Base-by-base conservation (phyloP, 2,329 filamentous ascomycete genomes). In the Talaromyces pinophilus region DNA sequence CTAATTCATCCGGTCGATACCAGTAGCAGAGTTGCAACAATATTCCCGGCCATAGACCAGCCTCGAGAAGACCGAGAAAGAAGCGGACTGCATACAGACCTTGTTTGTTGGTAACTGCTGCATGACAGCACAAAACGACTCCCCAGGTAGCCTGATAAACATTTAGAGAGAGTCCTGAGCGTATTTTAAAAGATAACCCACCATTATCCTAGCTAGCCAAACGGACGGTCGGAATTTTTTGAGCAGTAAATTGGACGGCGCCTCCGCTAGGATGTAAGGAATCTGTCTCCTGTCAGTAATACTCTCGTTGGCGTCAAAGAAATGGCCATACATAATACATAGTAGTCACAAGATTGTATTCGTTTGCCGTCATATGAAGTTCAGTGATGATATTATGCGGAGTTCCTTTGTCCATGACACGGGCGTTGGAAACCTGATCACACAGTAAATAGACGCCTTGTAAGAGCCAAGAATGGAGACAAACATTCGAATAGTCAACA, bases 31-130 rank as follows among this genome's bases (percentile, higher is more conserved):
- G n/a, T 13, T n/a, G 17, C 3, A 44, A 2, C n/a, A 52, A 25
- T 54, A 4, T 4, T 0, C 2, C n/a, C 8, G 5, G 42, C 65
- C 70, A 1, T 63, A 81, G 22, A 30, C 50, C 50, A 8, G 50
- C 50, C 30, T 54, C 50, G 22, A 54, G 76, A 66, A 74, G 70
- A 0, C 80, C 80, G 2, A 82, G 74, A 50, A 82, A 74, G 69
- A 82, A 81, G 1, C 80, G 75, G 28, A 74, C 73, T 0, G 77
- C 73, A 63, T 77, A 81, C 0, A 82, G 67, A 11, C 78, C 76
- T 10, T 76, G 69, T 40, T 75, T 77, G 62, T 78, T 79, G 38
- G 75, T 75, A 1, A 80, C 78, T 0, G 77, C 76, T 4, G 77
- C 79, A 42, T 79, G 75, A 59, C 78, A 79, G 35, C 76, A 74